Evolutionary conservation across 805 yeast genomes (phyloP).

Genomic region (Wickerhamiella slavikovae): DNA sequence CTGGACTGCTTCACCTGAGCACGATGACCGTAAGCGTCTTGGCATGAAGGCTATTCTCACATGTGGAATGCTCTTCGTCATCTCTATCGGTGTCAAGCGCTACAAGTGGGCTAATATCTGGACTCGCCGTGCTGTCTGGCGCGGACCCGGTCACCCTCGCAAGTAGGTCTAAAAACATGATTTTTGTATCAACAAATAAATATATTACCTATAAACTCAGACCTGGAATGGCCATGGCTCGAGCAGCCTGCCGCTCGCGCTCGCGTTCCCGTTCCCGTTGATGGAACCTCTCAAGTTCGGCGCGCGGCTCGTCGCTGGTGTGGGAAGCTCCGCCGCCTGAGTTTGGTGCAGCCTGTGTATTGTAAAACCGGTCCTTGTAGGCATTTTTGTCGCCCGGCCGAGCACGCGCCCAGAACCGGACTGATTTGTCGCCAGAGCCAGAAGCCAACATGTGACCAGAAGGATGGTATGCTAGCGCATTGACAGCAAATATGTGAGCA

Average conservation of each 20-base stretch:
- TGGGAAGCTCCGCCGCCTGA: no score
- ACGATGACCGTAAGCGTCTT: constrained; percentile 89
- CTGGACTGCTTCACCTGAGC: constrained; percentile 99
- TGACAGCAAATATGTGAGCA: constrained; percentile 89
- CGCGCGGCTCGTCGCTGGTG: constrained; percentile 3
- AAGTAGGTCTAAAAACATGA: constrained; percentile 4
- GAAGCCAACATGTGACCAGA: constrained; percentile 79
- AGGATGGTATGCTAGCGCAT: constrained; percentile 82
- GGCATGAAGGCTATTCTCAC: constrained; percentile 85
- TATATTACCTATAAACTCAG: neutral
- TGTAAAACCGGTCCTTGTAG: constrained; percentile 59
- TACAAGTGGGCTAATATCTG: constrained; percentile 96
- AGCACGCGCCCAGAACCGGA: constrained; percentile 86
- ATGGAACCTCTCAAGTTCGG: constrained; percentile 3
- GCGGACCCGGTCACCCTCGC: constrained; percentile 12
- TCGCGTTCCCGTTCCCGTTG: constrained; percentile 5
- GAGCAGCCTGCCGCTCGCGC: constrained; percentile 16
- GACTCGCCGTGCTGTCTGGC: constrained; percentile 72
- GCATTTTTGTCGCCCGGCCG: constrained; percentile 76
- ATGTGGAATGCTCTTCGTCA: constrained; percentile 54
- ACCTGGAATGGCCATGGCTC: constrained; percentile 29
- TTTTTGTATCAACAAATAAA: neutral
- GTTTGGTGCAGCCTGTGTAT: constrained; percentile 25
- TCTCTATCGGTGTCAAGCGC: constrained; percentile 83
- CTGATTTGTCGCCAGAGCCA: constrained; percentile 84